These are phyloP conservation scores for Vavraia culicis DNA, from an alignment of 371 early-diverging fungal genomes.

Conservation along the genomic window DNA sequence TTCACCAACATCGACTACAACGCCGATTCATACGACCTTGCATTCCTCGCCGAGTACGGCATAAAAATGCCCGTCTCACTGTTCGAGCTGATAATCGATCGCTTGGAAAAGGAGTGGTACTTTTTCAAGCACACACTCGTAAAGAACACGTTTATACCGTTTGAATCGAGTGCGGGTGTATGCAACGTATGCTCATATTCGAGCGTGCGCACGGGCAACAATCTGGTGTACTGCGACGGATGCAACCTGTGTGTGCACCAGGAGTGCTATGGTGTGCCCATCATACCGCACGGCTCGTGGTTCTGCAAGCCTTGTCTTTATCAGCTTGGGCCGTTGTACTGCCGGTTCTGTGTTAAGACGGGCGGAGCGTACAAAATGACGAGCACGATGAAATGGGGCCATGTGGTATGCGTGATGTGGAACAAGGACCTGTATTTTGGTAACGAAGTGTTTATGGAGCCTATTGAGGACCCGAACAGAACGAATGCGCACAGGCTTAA, in stretches of 20 bases:
- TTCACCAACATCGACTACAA: no score
- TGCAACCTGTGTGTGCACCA: constrained; percentile 94
- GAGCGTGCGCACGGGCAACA: constrained; percentile 47
- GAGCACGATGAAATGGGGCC: constrained; percentile 67
- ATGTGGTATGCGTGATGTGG: constrained; percentile 74
- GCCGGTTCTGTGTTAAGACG: constrained; percentile 68
- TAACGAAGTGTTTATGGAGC: constrained; percentile 80
- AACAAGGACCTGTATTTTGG: constrained; percentile 70
- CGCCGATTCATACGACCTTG: no score
- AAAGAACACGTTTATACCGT: constrained; percentile 32
- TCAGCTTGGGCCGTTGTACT: constrained; percentile 47
- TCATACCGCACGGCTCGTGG: constrained; percentile 94
- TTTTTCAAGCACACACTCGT: constrained; percentile 46
- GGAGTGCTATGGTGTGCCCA: constrained; percentile 94
- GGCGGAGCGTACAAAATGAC: constrained; percentile 90
- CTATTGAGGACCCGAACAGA: constrained; percentile 62
- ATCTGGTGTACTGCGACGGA: constrained; percentile 91
- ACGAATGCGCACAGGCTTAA: constrained; percentile 68
- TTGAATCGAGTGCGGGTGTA: constrained; percentile 25
- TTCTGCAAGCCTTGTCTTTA: constrained; percentile 76
- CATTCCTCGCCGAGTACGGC: no score
- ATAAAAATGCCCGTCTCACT: no score
- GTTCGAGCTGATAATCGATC: constrained; percentile 68
- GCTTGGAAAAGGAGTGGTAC: constrained; percentile 81
- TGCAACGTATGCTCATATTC: constrained; percentile 63